Conservation (phyloP, 2,329 filamentous ascomycete species). For the Venturiaceae sp. region DNA sequence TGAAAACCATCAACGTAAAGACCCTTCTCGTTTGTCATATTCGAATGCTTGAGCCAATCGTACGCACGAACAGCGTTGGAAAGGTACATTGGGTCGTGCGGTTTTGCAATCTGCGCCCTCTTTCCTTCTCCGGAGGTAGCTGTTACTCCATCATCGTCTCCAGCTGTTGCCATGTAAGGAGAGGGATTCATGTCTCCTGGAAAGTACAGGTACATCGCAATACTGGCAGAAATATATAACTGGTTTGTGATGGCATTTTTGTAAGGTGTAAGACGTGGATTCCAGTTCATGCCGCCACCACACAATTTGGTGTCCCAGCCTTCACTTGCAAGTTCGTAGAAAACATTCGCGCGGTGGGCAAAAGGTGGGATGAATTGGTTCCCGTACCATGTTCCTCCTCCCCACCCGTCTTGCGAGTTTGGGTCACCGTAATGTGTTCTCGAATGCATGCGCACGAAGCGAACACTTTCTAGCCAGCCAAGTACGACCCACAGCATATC, state of each 20-base stretch:
- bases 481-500: conserved; percentile 95
- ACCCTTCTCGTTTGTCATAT: conserved; percentile 69
- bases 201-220: conserved; percentile 84
- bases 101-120: conserved; percentile 21
- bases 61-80: conserved; percentile 69
- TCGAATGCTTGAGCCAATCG: conserved; percentile 65
- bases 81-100: conserved; percentile 54
- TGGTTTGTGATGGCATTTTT: conserved; percentile 97
- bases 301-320: conserved; percentile 81
- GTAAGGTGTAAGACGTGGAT: conserved; percentile 68
- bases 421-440: conserved; percentile 44
- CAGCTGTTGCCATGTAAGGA: conserved; percentile 43
- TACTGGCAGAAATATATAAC: conserved; percentile 73
- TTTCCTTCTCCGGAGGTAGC: conserved; percentile 10
- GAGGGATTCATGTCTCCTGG: conserved; percentile 68
- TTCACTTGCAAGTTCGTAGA: conserved; percentile 69
- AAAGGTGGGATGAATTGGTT: conserved; percentile 65
- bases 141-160: not conserved
- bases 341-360: conserved; percentile 71
- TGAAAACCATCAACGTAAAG: conserved; percentile 86
- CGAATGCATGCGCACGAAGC: conserved; percentile 65
- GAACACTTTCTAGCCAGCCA: conserved; percentile 75
- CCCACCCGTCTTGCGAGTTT: not conserved
- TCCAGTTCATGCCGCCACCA: conserved; percentile 86
- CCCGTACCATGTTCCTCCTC: conserved; percentile 55